Evolutionary conservation across 2,329 filamentous ascomycete genomes (phyloP).

Genomic region (Magnaporthiopsis rhizophila): DNA sequence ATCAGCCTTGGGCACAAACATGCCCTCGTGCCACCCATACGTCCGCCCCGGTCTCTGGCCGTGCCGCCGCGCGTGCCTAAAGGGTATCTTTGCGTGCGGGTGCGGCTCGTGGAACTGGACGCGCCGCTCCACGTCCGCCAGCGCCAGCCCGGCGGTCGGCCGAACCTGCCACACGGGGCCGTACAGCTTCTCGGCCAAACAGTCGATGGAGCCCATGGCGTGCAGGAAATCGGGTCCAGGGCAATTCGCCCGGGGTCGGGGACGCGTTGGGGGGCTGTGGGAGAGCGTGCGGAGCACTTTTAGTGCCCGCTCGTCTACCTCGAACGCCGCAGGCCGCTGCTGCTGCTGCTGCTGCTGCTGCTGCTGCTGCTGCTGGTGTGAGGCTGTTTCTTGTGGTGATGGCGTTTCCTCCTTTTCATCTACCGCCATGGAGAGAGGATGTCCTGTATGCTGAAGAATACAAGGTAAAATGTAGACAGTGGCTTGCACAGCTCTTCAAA

Average conservation of each 20-base stretch:
- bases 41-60: slow-evolving; percentile 39
- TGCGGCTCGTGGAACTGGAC: slow-evolving; percentile 58
- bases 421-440: background rate
- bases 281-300: slow-evolving; percentile 33
- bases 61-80: slow-evolving; percentile 33
- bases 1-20: slow-evolving; percentile 31
- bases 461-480: background rate
- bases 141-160: too few relatives aligned
- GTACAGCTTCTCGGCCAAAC: slow-evolving; percentile 47
- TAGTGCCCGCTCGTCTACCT: slow-evolving; percentile 22
- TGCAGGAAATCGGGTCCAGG: slow-evolving; percentile 46
- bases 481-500: background rate
- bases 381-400: too few relatives aligned
- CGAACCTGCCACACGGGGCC: slow-evolving; percentile 55
- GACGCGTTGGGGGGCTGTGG: slow-evolving; percentile 22
- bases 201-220: slow-evolving; percentile 41
- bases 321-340: slow-evolving; percentile 12
- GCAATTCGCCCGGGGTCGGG: slow-evolving; percentile 36
- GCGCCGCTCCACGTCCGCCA: slow-evolving; percentile 31
- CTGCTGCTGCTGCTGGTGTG: too few relatives aligned
- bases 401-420: background rate
- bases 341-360: background rate
- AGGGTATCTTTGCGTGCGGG: slow-evolving; percentile 42
- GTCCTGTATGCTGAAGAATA: too few relatives aligned
- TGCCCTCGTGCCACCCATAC: slow-evolving; percentile 41